Conservation (phyloP, 2,329 filamentous ascomycete genomes). For the Diplocarpon mali region DNA sequence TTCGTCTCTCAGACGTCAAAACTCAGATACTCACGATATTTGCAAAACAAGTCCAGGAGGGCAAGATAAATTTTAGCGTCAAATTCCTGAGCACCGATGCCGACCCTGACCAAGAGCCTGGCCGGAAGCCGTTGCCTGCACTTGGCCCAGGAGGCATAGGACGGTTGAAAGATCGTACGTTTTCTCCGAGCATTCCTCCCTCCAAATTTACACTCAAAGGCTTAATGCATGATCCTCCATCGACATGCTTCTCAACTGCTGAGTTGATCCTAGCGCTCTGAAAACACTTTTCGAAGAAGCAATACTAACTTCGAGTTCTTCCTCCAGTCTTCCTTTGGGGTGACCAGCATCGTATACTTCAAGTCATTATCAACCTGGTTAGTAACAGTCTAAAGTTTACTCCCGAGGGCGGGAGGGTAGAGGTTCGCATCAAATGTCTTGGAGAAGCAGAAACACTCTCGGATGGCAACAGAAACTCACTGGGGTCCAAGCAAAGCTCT, state of each 20-base stretch:
- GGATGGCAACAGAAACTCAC: slow-evolving; percentile 21
- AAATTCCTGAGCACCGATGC: slow-evolving; percentile 50
- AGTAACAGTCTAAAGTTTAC: slow-evolving; percentile 92
- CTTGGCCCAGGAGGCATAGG: slow-evolving; percentile 39
- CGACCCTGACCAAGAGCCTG: slow-evolving; percentile 8
- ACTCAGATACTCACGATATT: slow-evolving; percentile 80
- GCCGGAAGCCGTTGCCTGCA: slow-evolving; percentile 36
- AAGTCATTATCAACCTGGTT: slow-evolving; percentile 88
- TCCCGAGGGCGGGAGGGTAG: slow-evolving; percentile 61
- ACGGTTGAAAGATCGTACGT: slow-evolving; percentile 3
- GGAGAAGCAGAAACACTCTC: slow-evolving; percentile 36
- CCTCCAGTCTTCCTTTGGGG: slow-evolving; percentile 55
- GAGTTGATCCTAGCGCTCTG: no score
- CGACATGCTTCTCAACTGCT: no score
- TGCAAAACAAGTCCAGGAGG: slow-evolving; percentile 77
- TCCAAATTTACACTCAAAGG: no score
- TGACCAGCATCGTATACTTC: slow-evolving; percentile 82
- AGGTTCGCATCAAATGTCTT: slow-evolving; percentile 64
- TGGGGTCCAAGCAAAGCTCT: slow-evolving; percentile 24
- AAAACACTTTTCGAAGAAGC: no score
- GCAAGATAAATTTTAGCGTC: slow-evolving; percentile 62
- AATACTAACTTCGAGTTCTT: no score
- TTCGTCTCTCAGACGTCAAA: slow-evolving; percentile 71
- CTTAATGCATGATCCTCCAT: no score
- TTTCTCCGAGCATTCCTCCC: no score